phyloP scores from a whole-genome alignment of 2,329 filamentous ascomycete species.

The Fusarium sp. region DNA sequence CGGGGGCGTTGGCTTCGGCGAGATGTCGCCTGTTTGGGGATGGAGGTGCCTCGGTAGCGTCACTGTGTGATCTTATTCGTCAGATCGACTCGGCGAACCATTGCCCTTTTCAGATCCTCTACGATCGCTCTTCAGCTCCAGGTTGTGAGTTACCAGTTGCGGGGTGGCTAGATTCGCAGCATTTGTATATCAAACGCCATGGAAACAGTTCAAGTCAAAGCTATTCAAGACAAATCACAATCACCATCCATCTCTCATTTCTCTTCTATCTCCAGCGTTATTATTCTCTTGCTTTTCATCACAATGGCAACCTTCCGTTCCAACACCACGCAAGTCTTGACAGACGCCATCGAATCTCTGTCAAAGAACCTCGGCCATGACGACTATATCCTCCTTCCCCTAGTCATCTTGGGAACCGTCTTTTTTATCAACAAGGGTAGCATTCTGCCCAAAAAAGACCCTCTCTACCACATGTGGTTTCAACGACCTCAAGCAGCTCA shows the following conservation, averaged over 20 bases:
- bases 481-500: not conserved
- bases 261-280: not conserved
- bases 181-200: not conserved
- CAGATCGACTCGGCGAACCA: not conserved
- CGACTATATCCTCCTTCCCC: constrained; percentile 17
- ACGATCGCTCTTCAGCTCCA: not conserved
- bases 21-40: not conserved
- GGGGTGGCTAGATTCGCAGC: not conserved
- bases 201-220: not conserved
- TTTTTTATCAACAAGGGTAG: not conserved
- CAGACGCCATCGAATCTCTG: constrained; percentile 7
- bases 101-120: not conserved
- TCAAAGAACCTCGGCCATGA: constrained; percentile 1
- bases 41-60: not conserved
- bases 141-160: not conserved
- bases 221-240: not conserved
- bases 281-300: not conserved
- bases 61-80: not conserved
- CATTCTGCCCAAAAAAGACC: not conserved
- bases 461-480: not conserved
- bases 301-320: constrained; percentile 5
- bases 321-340: not conserved
- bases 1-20: not conserved
- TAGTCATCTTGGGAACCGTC: not conserved
- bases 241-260: not conserved